Evolutionary conservation across 202 grass and related monocot species (phyloP), one percentile per base, ranked within the genome.

Genomic region (Panicum hallii): DNA sequence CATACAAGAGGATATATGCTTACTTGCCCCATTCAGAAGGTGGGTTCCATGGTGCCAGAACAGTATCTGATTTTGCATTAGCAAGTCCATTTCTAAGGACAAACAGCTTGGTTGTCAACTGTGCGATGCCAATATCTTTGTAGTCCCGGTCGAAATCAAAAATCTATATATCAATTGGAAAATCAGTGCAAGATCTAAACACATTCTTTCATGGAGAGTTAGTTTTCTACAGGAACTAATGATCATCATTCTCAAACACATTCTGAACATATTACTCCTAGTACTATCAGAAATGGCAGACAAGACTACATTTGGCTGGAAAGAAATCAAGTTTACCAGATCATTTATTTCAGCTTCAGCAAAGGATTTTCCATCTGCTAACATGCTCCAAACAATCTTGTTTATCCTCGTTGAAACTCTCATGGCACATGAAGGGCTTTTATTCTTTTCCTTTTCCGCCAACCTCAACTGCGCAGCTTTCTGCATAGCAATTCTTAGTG

Each of bases 131-230:
- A 81, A 95, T 90, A 72, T 98, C 93, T 88, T 91, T 98, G 86
- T 95, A 98, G 86, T 98, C 95, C 74, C 95, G 88, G 82, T 98
- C 95, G 15, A 98, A 98, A 92, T 98, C 91, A 94, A 95, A 98
- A 76, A 90, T 93, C 95, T 98, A 83, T 40, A 47, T 4, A 87
- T 90, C 40, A 26, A 88, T 23, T 74, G 49, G 65, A 56, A 88
- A 82, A 83, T 82, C 58, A 86, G 72, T 50, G 55, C 40, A 49
- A 75, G 49, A 68, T 77, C 17, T 72, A 87, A 63, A 11, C 26
- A 26, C 26, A 26, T 26, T 26, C 63, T 67, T 19, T 55, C 30
- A 91, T 72, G 65, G 63, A 47, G 30, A 90, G 28, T 58, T 71
- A 56, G 30, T 62, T 72, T 56, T 82, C 55, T 13, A 66, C 40